These are phyloP conservation scores for Nannizzia gypsea DNA, from an alignment of 2,329 filamentous ascomycete genomes.

Conservation along the genomic window DNA sequence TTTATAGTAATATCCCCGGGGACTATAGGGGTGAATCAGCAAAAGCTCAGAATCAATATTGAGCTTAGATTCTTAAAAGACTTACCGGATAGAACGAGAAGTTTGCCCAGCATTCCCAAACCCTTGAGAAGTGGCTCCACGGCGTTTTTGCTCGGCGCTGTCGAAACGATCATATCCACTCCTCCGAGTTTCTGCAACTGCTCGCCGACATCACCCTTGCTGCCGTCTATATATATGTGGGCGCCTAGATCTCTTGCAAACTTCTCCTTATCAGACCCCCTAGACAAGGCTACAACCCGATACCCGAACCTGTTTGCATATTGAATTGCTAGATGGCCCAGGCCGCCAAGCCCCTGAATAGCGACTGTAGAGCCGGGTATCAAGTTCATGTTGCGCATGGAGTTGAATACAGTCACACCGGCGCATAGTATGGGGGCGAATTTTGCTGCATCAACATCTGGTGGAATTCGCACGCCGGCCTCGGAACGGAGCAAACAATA, in stretches of 20 bases:
- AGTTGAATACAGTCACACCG: slow-evolving; percentile 42
- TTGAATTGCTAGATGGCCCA: slow-evolving; percentile 69
- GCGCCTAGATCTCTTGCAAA: slow-evolving; percentile 45
- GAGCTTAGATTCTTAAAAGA: not conserved
- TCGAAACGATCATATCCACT: slow-evolving; percentile 27
- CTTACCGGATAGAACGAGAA: slow-evolving; percentile 24
- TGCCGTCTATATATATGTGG: slow-evolving; percentile 43
- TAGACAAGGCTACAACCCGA: slow-evolving; percentile 41
- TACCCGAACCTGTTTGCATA: slow-evolving; percentile 88
- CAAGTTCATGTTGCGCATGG: slow-evolving; percentile 40
- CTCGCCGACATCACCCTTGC: slow-evolving; percentile 25
- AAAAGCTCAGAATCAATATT: not conserved
- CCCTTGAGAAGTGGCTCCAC: slow-evolving; percentile 28
- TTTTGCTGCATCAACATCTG: slow-evolving; percentile 35
- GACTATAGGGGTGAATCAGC: slow-evolving; percentile 1
- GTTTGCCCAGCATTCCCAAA: slow-evolving; percentile 26
- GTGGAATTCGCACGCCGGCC: slow-evolving; percentile 35
- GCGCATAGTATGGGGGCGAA: slow-evolving; percentile 38
- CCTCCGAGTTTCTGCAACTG: slow-evolving; percentile 29
- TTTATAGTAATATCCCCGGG: slow-evolving; percentile 17
- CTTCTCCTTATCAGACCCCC: slow-evolving; percentile 40
- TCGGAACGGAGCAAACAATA: slow-evolving; percentile 29
- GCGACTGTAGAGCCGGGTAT: slow-evolving; percentile 37
- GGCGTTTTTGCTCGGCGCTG: slow-evolving; percentile 26
- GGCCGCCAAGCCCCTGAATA: slow-evolving; percentile 48